A percentile compares a stretch with the other conserved stretches of the same genome.
Evolutionary conservation across 345 rosid species (phyloP).

Genomic region (Erodium maritimum): DNA sequence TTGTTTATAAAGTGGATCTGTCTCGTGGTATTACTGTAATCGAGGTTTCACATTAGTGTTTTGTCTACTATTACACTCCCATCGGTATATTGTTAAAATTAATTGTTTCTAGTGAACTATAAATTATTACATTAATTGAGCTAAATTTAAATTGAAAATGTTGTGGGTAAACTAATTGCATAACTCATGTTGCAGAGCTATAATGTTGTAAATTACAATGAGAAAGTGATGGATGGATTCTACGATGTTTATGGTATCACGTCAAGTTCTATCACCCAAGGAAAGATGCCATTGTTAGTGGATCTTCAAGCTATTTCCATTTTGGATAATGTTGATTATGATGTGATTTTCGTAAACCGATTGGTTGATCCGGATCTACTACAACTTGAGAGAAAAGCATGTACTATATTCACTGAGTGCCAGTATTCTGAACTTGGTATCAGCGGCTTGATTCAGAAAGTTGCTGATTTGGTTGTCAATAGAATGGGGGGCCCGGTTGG

Average conservation of each 20-base stretch:
- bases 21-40: background rate
- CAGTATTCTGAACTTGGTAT: constrained; percentile 30
- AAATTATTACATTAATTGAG: too few species aligned
- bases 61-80: background rate
- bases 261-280: constrained; percentile 43
- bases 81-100: background rate
- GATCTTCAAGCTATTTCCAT: constrained; percentile 71
- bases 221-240: constrained; percentile 80
- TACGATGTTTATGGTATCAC: constrained; percentile 68
- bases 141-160: background rate
- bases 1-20: background rate
- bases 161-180: background rate
- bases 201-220: constrained; percentile 72
- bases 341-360: constrained; percentile 72
- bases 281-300: constrained; percentile 73
- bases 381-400: constrained; percentile 58
- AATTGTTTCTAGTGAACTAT: too few species aligned
- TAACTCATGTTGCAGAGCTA: constrained; percentile 42
- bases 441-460: constrained; percentile 57
- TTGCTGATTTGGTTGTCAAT: constrained; percentile 81
- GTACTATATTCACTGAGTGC: constrained; percentile 35
- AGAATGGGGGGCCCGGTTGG: constrained; percentile 91
- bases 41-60: background rate
- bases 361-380: constrained; percentile 55
- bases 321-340: constrained; percentile 54